Conservation (phyloP, 2,329 filamentous ascomycete genomes). For the Onygenales sp. region DNA sequence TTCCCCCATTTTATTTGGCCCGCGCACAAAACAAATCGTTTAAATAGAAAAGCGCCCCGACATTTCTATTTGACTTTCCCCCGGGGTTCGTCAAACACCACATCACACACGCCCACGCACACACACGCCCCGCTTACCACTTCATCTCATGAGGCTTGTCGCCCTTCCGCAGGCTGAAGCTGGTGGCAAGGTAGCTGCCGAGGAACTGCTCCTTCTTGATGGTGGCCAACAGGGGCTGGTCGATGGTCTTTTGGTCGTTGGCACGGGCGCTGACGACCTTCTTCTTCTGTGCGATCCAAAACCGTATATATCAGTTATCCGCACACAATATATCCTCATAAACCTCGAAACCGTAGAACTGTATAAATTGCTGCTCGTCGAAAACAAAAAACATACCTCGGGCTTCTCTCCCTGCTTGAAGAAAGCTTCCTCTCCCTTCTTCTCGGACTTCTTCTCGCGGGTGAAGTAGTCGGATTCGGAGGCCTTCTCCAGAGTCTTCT, state of each 20-base stretch:
- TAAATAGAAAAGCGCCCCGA: neutral
- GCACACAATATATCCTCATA: slow-evolving; percentile 11
- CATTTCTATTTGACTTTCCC: slow-evolving; percentile 12
- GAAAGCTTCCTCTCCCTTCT: slow-evolving; percentile 99
- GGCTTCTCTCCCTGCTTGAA: slow-evolving; percentile 99
- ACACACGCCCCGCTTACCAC: slow-evolving; percentile 55
- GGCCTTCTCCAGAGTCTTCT: slow-evolving; percentile 65
- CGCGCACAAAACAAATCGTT: neutral
- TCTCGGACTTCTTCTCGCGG: slow-evolving; percentile 78
- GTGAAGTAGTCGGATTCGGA: slow-evolving; percentile 90
- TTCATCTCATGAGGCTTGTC: slow-evolving; percentile 99
- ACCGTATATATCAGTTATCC: neutral
- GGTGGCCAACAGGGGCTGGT: slow-evolving; percentile 87
- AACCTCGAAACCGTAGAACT: neutral
- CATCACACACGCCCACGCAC: too few species aligned
- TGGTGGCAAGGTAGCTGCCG: slow-evolving; percentile 83
- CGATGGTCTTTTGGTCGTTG: slow-evolving; percentile 95
- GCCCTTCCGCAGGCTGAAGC: slow-evolving; percentile 98
- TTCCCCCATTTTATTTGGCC: neutral
- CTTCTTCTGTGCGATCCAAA: slow-evolving; percentile 68
- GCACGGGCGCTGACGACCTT: slow-evolving; percentile 82
- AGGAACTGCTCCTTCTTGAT: slow-evolving; percentile 99
- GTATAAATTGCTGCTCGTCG: too few species aligned
- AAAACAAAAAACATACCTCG: slow-evolving; percentile 58
- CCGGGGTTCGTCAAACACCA: slow-evolving; percentile 19